Evolutionary conservation across 805 yeast species (phyloP).

Genomic region (Lipomyces chichibuensis): DNA sequence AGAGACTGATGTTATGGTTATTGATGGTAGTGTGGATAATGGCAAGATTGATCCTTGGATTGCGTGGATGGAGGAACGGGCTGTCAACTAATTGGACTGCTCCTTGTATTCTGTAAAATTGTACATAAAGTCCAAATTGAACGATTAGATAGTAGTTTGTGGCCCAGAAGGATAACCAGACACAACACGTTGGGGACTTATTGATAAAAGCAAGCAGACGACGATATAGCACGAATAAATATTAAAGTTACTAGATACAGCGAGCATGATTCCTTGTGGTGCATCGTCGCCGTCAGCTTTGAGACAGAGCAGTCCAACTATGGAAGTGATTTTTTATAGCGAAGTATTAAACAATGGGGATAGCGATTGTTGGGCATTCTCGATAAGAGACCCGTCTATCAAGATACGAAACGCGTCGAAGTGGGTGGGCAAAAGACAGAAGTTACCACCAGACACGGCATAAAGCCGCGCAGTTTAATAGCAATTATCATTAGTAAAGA

Average conservation of each 20-base stretch:
- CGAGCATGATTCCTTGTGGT: neutral
- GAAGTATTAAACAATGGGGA: neutral
- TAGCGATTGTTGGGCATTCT: neutral
- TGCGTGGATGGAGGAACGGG: constrained; percentile 77
- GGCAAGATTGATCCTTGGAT: constrained; percentile 62
- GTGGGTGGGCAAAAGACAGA: neutral
- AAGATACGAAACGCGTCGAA: neutral
- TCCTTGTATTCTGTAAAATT: neutral
- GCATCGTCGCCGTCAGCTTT: neutral
- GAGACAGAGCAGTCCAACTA: neutral
- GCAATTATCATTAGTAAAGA: no score
- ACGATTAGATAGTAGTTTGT: no score
- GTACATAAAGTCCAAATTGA: neutral
- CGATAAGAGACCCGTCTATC: neutral
- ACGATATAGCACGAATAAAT: no score
- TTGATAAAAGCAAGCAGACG: no score
- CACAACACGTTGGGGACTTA: no score
- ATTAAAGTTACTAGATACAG: neutral
- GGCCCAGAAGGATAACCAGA: no score
- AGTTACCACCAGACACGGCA: neutral
- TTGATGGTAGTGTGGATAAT: constrained; percentile 72
- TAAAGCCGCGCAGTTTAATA: neutral
- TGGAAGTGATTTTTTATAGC: neutral
- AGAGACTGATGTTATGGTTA: constrained; percentile 42
- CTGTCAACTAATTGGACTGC: constrained; percentile 52